Conservation (phyloP, 2,329 filamentous ascomycete species). For the Salinomyces thailandicus region DNA sequence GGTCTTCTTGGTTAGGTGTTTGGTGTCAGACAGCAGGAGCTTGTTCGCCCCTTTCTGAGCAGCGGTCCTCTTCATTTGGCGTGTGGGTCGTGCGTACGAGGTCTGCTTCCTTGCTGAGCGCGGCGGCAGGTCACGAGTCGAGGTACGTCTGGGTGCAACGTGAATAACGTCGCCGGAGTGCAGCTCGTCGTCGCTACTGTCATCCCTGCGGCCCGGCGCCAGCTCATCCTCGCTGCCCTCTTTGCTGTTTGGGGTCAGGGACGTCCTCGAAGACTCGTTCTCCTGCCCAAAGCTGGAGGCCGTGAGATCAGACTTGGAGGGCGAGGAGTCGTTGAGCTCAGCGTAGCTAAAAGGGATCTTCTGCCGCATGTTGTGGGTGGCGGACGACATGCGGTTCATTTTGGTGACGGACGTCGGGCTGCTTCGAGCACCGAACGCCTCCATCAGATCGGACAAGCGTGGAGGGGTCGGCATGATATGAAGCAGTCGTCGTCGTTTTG, state of each 20-base stretch:
- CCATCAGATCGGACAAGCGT: conserved; percentile 15
- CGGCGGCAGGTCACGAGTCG: conserved; percentile 15
- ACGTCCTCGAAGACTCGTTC: conserved; percentile 7
- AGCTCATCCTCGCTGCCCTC: conserved; percentile 17
- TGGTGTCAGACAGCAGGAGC: conserved; percentile 10
- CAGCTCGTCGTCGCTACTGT: conserved; percentile 64
- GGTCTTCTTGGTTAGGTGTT: conserved; percentile 1
- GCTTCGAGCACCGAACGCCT: conserved; percentile 18
- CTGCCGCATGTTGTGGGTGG: conserved; percentile 8
- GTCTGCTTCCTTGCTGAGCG: conserved; percentile 17
- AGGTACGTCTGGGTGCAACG: conserved; percentile 8
- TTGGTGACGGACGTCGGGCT: conserved; percentile 17
- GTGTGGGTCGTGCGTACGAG: conserved; percentile 14
- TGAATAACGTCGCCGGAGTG: conserved; percentile 36
- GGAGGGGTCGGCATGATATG: conserved; percentile 9
- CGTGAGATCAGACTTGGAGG: conserved; percentile 7
- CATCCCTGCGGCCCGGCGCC: conserved; percentile 20
- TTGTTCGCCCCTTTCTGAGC: conserved; percentile 2
- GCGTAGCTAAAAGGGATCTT: conserved; percentile 12
- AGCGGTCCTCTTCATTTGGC: conserved; percentile 6
- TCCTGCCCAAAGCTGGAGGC: conserved; percentile 8
- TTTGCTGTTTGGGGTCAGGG: conserved; percentile 3
- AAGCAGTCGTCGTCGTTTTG: conserved; percentile 15
- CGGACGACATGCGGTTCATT: conserved; percentile 13
- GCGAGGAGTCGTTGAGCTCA: conserved; percentile 12